Evolutionary conservation across 176 grass and related monocot species (phyloP), one percentile per base, ranked within the genome.

Genomic region (Ensete glaucum): DNA sequence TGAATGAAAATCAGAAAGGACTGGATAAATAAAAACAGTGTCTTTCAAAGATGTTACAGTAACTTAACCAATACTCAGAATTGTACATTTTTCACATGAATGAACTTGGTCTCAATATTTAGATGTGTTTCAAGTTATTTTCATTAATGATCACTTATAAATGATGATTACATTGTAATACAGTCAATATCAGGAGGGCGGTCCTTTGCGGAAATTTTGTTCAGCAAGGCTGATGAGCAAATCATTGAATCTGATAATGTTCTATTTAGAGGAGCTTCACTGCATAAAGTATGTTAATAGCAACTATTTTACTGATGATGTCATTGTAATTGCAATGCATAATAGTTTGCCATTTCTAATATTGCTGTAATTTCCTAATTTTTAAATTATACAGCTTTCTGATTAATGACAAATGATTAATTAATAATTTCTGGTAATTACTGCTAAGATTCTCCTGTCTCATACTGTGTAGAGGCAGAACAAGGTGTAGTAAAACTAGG

Each of bases 161-260:
- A 78, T 64, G 68, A 60, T 71, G 74, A 15, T 78, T 54, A 66
- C 67, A 74, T 87, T 87, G 69, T 77, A 73, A 64, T 82, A 62
- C 84, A 92, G 92, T 93, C 93, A 73, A 90, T 97, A 81, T 88
- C 93, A 83, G 90, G 90, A 60, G 74, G 82, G 52, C 92, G 87
- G 85, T 97, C 93, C 70, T 89, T 97, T 58, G 84, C 90, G 72
- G 90, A 97, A 73, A 97, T 97, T 87, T 77, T 97, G 82, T 80
- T 92, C 79, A 87, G 84, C 10, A 80, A 52, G 50, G 43, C 24
- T 60, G 79, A 77, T 54, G 78, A 85, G 63, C 67, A 52, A 54
- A 81, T 85, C 9, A 49, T 64, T 88, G 67, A 67, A 27, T 85
- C 79, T 43, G 52, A 80, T 14, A 72, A 85, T 84, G 49, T 74